Evolutionary conservation across 768 basidiomycete species (phyloP), one percentile per base, ranked within the genome.

Genomic region (Xerocomus potaroensis): DNA sequence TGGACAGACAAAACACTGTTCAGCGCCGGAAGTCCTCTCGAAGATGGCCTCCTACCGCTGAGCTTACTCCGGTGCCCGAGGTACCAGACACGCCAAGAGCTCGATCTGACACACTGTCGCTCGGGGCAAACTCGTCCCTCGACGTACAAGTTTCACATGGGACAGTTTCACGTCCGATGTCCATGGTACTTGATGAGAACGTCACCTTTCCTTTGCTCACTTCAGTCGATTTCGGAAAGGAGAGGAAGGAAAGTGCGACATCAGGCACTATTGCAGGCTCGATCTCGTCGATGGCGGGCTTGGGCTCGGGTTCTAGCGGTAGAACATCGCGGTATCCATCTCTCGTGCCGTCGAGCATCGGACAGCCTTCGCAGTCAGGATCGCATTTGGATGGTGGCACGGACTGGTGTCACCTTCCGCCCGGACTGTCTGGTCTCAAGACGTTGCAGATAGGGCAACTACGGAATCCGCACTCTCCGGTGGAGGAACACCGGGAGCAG

Each of bases 281-380:
- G 9, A 23, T 49, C 2, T 53, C 45, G 27, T 59, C 64, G 31
- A 43, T 30, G 7, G 18, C 26, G 14, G 53, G 46, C 9, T 48
- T 32, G 45, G 51, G 46, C 9, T 54, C 59, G 21, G 8, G 30
- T 9, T 57, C 57, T 5, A 60, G 52, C 2, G 50, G 58, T 1
- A 35, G 37, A 27, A 7, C 47, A 2, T 64, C 63, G 5, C 63
- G 65, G 8, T 65, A 65, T 39, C 63, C 63, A 4, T 65, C 63
- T 2, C 48, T 67, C 7, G 46, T 60, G 15, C 2, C 43, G 3
- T 64, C 63, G 9, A 66, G 49, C 14, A 4, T 39, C 4, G 38
- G 27, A 14, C 34, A 12, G 27, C 49, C 57, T 7, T 54, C 49
- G 11, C 48, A 6, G 1, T 45, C 48, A 23, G 45, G 33, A 10